Base-by-base conservation (phyloP, 805 yeast species). In the Clavispora asparagi region DNA sequence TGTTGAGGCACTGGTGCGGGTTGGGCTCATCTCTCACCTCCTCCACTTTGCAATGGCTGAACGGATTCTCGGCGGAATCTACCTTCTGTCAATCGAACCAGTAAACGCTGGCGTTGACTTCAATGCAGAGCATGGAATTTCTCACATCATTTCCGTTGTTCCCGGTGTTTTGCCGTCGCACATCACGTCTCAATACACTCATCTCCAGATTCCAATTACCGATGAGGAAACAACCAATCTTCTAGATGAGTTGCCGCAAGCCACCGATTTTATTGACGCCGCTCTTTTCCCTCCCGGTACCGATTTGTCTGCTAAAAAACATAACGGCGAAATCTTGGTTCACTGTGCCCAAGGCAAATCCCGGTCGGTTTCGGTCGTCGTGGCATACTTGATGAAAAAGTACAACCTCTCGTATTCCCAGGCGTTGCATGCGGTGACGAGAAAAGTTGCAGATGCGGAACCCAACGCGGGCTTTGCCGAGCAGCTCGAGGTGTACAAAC, bases 1-100 rank as follows among this genome's bases (percentile, higher is more conserved):
- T 39, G 35, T 39, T 12, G 35, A 32, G 23, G 37, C 11, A 41
- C 38, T 16, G 43, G 43, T 41, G 43, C 27, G 5, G 17, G 16
- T n/a, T 13, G 9, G 19, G 12, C 42, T 28, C 42, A 29, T 40
- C 42, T 29, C 36, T 3, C 2, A 5, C 9, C 29, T 14, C 17
- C 14, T 23, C 42, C 14, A 16, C 39, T 14, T 23, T 26, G 25
- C 12, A 14, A 45, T 46, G 46, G 31, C 45, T 14, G 73, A 78
- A 45, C 72, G 95, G 57, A 76, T 90, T n/a, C 64, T 87, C n/a
- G 95, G 95, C 25, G 83, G 83, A 8, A 75, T 92, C 1, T 87
- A 82, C 64, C 64, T 92, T 13, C 90, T 96, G 5, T 80, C 94
- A 0, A 69, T 84, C 17, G 79, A 77, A 42, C 86, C 96, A 0